Evolutionary conservation across 1,284 basidiomycete genomes (phyloP).

Genomic region (Irpex lacteus): DNA sequence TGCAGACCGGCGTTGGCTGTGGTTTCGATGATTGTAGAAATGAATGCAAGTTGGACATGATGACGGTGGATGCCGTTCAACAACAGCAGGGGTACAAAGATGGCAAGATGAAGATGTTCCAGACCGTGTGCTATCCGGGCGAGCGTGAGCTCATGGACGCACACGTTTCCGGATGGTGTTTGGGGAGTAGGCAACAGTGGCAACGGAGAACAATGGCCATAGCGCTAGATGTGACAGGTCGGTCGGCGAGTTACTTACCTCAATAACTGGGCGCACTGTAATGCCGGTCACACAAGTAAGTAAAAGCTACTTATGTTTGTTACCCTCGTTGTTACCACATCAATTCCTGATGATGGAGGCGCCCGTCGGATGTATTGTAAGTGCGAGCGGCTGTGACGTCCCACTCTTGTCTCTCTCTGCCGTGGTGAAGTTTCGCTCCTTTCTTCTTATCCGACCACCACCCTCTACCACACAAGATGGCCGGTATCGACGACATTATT

Average conservation of each 20-base stretch:
- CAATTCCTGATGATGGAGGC: background rate
- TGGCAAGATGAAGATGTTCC: background rate
- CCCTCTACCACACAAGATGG: slow-evolving; percentile 16
- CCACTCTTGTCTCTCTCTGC: background rate
- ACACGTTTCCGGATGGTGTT: background rate
- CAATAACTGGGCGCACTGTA: background rate
- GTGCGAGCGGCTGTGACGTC: background rate
- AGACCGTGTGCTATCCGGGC: slow-evolving; percentile 3
- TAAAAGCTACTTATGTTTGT: background rate
- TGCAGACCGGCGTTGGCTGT: slow-evolving; percentile 48
- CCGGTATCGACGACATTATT: slow-evolving; percentile 25
- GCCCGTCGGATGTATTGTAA: background rate
- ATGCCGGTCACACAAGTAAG: background rate
- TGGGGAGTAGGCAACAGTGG: background rate
- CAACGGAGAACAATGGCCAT: slow-evolving; percentile 7
- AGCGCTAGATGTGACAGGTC: background rate
- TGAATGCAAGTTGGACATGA: slow-evolving; percentile 44
- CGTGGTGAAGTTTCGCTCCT: slow-evolving; percentile 10
- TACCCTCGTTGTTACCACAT: background rate
- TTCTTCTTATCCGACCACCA: slow-evolving; percentile 17
- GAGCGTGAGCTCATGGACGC: background rate
- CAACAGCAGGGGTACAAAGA: background rate
- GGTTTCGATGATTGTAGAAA: slow-evolving; percentile 49
- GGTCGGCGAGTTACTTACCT: background rate
- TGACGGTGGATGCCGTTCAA: background rate